phyloP scores from a whole-genome alignment of 2,329 filamentous ascomycete genomes.

The Grosmannia clavigera region DNA sequence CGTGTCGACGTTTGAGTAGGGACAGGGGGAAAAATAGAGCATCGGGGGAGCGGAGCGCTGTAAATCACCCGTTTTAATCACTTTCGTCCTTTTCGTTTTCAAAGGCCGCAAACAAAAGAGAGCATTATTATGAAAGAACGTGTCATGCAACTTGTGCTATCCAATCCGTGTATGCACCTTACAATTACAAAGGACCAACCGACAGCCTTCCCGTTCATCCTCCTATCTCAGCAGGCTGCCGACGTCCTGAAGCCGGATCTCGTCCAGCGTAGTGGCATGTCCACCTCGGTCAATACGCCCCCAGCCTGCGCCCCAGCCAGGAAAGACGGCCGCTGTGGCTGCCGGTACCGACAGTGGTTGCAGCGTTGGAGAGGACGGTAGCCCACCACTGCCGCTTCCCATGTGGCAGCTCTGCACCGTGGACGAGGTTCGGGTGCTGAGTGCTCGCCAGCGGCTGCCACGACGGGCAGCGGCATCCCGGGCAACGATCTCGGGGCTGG shows the following conservation, averaged over 20 bases:
- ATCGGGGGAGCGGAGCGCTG: background rate
- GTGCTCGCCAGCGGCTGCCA: background rate
- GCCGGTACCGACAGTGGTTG: constrained; percentile 1
- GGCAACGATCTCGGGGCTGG: constrained; percentile 25
- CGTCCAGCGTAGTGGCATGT: constrained; percentile 17
- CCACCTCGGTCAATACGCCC: constrained; percentile 24
- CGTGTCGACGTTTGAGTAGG: constrained; percentile 58
- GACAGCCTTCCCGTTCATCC: background rate
- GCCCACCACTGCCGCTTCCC: constrained; percentile 2
- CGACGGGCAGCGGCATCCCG: constrained; percentile 10
- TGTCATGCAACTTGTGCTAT: too few species aligned
- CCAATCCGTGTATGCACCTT: too few species aligned
- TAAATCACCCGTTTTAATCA: background rate
- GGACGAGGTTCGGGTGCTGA: constrained; percentile 1
- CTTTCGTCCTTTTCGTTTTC: background rate
- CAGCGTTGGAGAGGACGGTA: too few species aligned
- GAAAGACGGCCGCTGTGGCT: constrained; percentile 16
- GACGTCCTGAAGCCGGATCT: constrained; percentile 25
- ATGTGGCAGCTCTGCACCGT: background rate
- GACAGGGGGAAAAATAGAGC: background rate
- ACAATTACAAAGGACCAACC: too few species aligned
- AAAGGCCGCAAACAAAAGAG: background rate
- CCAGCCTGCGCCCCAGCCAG: constrained; percentile 28
- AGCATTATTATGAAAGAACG: too few species aligned
- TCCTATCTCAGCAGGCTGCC: constrained; percentile 19